Base-by-base conservation (phyloP, 2,329 filamentous ascomycete species). In the Chaetomium sp. region DNA sequence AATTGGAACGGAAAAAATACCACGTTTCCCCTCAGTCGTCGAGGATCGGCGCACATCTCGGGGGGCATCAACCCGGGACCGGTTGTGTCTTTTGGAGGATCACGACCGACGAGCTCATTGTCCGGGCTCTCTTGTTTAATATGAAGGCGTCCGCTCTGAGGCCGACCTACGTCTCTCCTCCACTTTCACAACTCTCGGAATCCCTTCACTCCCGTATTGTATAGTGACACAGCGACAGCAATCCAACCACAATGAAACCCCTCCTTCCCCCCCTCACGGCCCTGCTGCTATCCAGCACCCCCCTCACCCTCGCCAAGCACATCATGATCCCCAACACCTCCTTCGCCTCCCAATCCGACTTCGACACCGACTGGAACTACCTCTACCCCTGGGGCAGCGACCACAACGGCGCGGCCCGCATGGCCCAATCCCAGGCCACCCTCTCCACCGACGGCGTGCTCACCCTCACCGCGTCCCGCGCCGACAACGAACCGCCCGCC, bases 301-400 rank as follows among this genome's bases (percentile, higher is more conserved):
- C 46, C 36, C 19, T 56, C 11, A 11, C 47, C 44, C 27, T 44
- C 1, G 65, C 69, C 12, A 67, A 68, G 5, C 64, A 64, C 37
- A 70, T 71, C 8, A 68, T 74, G 32, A 75, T 75, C 55, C 72
- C 72, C 1, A 66, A 54, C 8, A 70, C 68, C 10, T 70, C 67
- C 56, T 74, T 75, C 63, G 64, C 70, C 62, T 70, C 69, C 0
- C 69, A 70, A 53, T 44, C 68, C 45, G 61, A 66, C 61, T 75
- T 77, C 53, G 69, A 74, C 54, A 61, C 67, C 5, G 68, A 77
- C 66, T 82, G 78, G 70, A 67, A 65, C 52, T 78, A 79, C 67
- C 74, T 78, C 60, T 82, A 83, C 62, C 79, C 78, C 2, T 81
- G 79, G 80, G 79, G 79, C 27, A 76, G 72, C 14, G 76, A 79